These are phyloP conservation scores for Penicilliopsis zonata DNA, from an alignment of 495 filamentous ascomycete genomes.

Conservation along the genomic window DNA sequence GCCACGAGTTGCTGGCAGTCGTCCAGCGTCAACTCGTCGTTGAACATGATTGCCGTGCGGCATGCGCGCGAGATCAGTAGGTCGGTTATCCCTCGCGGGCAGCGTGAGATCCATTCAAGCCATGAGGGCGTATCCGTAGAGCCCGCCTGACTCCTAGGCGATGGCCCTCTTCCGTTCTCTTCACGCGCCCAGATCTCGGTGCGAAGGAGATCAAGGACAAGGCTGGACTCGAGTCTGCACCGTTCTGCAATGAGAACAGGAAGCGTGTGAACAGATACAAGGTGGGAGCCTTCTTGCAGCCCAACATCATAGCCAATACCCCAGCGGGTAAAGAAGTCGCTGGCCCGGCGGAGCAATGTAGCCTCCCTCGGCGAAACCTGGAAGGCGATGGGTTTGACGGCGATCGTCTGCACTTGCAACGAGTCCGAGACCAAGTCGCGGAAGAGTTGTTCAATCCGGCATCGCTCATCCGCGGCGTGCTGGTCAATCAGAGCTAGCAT, in stretches of 20 bases:
- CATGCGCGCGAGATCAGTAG: conserved; percentile 85
- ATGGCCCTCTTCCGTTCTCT: conserved; percentile 15
- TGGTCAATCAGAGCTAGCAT: conserved; percentile 77
- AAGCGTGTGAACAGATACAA: conserved; percentile 42
- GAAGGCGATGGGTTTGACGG: conserved; percentile 47
- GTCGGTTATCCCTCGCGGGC: conserved; percentile 70
- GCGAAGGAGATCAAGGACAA: conserved; percentile 60
- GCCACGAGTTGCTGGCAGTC: conserved; percentile 56
- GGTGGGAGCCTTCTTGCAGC: conserved; percentile 2
- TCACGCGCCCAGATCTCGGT: conserved; percentile 55
- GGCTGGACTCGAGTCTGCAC: conserved; percentile 55
- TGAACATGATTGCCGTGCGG: conserved; percentile 94
- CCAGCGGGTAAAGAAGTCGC: conserved; percentile 51
- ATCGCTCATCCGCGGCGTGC: conserved; percentile 87
- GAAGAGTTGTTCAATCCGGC: conserved; percentile 63
- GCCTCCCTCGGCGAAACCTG: conserved; percentile 46
- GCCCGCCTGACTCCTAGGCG: conserved; percentile 1
- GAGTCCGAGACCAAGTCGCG: conserved; percentile 18
- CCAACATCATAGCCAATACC: conserved; percentile 50
- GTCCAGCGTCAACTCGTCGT: conserved; percentile 53
- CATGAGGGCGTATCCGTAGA: conserved; percentile 19
- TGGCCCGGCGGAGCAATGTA: conserved; percentile 40
- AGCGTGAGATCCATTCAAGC: conserved; percentile 48
- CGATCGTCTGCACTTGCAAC: conserved; percentile 13
- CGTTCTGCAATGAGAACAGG: conserved; percentile 64